A percentile compares a stretch with the other conserved stretches of the same genome.
phyloP scores from a whole-genome alignment of 2,329 filamentous ascomycete species.

The Dothidotthia symphoricarpi region DNA sequence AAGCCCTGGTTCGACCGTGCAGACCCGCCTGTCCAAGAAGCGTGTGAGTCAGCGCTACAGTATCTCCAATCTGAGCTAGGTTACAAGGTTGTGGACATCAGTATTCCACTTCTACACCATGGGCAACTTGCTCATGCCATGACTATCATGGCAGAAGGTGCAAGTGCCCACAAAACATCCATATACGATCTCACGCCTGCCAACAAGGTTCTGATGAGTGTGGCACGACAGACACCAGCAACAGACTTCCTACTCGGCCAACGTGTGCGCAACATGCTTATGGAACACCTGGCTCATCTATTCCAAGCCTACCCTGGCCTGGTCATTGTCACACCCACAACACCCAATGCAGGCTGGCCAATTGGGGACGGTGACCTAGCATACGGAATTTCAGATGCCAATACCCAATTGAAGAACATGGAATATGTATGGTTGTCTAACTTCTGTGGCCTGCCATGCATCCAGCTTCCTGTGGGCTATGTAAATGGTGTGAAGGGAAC shows the following conservation, averaged over 20 bases:
- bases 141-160: constrained; percentile 72
- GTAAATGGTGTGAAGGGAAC: constrained; percentile 52
- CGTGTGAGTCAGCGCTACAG: constrained; percentile 62
- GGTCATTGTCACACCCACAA: constrained; percentile 75
- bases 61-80: constrained; percentile 54
- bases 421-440: constrained; percentile 85
- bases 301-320: constrained; percentile 71
- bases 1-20: constrained; percentile 68
- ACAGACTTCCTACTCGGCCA: constrained; percentile 71
- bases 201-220: constrained; percentile 68
- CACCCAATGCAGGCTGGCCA: constrained; percentile 73
- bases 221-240: constrained; percentile 63
- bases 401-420: constrained; percentile 74
- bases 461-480: constrained; percentile 75
- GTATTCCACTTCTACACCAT: constrained; percentile 65
- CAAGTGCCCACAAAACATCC: constrained; percentile 49
- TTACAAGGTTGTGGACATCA: constrained; percentile 60
- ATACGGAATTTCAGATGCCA: constrained; percentile 69
- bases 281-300: constrained; percentile 72
- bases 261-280: constrained; percentile 70
- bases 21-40: constrained; percentile 60
- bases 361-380: constrained; percentile 62
- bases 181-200: constrained; percentile 61
- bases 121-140: constrained; percentile 75
- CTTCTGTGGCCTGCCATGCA: constrained; percentile 72